Evolutionary conservation across 2,329 filamentous ascomycete genomes (phyloP), one percentile per base, ranked within the genome.

Genomic region (Lasiodiplodia hormozganensis): DNA sequence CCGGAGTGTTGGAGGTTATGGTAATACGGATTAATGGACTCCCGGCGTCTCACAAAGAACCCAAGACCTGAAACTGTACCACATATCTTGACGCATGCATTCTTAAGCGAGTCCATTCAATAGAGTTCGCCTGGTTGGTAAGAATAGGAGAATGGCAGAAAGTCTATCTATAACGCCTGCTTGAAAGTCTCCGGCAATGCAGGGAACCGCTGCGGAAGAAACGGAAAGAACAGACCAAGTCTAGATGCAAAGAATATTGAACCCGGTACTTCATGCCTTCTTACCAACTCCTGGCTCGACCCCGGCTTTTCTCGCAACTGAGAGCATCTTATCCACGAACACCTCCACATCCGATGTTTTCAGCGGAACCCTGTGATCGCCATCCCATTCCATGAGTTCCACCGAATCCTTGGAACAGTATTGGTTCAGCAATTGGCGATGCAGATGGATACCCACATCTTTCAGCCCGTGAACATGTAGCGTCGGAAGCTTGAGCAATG

Each of bases 381-480:
- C 92, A 68, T 92, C 86, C 92, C 92, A 94, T 76, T 93, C 89
- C 1, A 94, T 77, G 56, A 93, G 70, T 49, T 79, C 83, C 6
- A 85, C 81, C 2, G 81, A 87, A 0, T 82, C 84, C 11, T 81
- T 74, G 62, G 87, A 82, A 74, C 88, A 92, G 76, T 90, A 93
- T 64, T 86, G 78, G 10, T 86, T 77, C 62, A 88, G 74, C 72
- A 90, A 74, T 74, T 84, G 80, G 67, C 84, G 79, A 75, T 92
- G 90, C 54, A 87, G 78, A 69, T 86, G 80, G 28, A 93, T 73
- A 0, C 88, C 88, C 0, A 85, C 82, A 77, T 91, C 89, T 21
- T 81, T 80, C 70, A 88, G 72, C 0, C 90, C 90, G 79, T 92
- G 90, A 1, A 92, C 88, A 79, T 92, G 90, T 5, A 92, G 76